These are phyloP conservation scores for Byssochlamys sp. DNA, from an alignment of 2,329 filamentous ascomycete genomes.

Conservation along the genomic window DNA sequence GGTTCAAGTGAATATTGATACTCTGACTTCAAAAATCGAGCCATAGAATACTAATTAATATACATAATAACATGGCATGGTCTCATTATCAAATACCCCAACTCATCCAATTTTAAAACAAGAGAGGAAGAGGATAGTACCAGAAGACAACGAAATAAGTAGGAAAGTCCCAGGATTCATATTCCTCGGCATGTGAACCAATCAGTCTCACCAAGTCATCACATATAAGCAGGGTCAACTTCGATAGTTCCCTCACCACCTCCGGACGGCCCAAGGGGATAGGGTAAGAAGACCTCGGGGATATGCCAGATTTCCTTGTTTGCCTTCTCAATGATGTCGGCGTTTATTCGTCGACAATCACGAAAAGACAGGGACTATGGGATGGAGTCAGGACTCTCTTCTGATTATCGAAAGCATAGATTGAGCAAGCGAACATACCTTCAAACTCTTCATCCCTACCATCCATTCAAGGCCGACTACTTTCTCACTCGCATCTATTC, in stretches of 20 bases:
- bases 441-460: slow-evolving; percentile 11
- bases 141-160: neutral
- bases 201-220: neutral
- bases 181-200: neutral
- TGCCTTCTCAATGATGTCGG: slow-evolving; percentile 13
- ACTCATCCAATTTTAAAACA: neutral
- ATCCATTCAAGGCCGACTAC: slow-evolving; percentile 18
- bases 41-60: neutral
- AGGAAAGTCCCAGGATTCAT: neutral
- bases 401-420: neutral
- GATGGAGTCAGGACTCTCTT: neutral
- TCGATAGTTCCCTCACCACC: slow-evolving; percentile 9
- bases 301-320: slow-evolving; percentile 20
- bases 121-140: neutral
- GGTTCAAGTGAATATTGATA: neutral
- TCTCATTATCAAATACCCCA: neutral
- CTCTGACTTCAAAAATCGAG: neutral
- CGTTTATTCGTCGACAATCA: slow-evolving; percentile 14
- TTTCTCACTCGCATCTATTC: slow-evolving; percentile 3
- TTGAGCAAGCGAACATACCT: slow-evolving; percentile 9
- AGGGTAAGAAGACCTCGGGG: slow-evolving; percentile 17
- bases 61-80: neutral
- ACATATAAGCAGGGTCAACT: slow-evolving; percentile 14
- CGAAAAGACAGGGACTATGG: slow-evolving; percentile 20
- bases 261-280: slow-evolving; percentile 2